Evolutionary conservation across 768 basidiomycete species (phyloP), one percentile per base, ranked within the genome.

Genomic region (Boletus reticulatus): DNA sequence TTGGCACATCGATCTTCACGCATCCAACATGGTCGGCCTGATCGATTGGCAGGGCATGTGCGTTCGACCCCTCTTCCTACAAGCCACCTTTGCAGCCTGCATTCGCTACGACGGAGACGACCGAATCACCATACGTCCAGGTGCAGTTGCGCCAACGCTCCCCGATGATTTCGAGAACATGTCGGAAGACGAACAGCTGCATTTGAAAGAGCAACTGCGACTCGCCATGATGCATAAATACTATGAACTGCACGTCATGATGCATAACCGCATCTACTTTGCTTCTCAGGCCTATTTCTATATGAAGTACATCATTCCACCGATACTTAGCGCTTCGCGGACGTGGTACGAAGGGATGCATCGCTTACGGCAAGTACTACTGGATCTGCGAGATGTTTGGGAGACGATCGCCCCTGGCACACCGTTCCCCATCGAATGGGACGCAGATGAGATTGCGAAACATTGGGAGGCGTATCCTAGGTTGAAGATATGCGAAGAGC

Each of bases 21-120:
- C 52, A 20, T 36, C 52, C 39, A 60, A 62, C 27, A 42, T 62
- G 24, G 10, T 60, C 24, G 51, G 59, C 16, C 38, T 62, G 46
- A 62, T 62, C n/a, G 54, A 60, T 31, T 62, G 58, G 60, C 60
- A 62, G 12, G 59, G 59, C 24, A 50, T 60, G 14, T 53, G 55
- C 12, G 24, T 62, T 20, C 54, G 59, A 19, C 60, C 60, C 6
- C 55, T 60, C n/a, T 62, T 62, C 14, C 11, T 62, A 31, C 60
- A 56, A 56, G 54, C 54, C 41, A 32, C 51, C 17, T 53, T 46
- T 27, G 55, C 55, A 36, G 10, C 36, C n/a, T 53, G 50, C 5
- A 31, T 56, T 17, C 37, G 43, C 24, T 56, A 56, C 31, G 12
- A 45, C 17, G 55, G 55, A 14, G 50, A 56, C 22, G 43, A 27